Conservation (phyloP, 345 rosid species). For the Salix dunnii region DNA sequence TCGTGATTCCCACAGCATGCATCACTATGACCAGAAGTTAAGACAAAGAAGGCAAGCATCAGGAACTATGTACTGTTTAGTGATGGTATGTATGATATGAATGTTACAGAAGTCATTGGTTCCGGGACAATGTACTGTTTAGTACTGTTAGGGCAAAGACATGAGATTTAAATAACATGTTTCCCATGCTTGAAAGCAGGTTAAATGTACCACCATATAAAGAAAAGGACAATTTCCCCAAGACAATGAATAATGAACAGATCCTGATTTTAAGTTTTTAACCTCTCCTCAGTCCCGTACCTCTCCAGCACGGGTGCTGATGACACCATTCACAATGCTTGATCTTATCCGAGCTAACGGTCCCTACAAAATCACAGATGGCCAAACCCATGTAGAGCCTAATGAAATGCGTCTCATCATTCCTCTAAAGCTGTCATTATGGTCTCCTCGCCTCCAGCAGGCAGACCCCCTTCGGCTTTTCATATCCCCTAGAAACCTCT, state of each 20-base stretch:
- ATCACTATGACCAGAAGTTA: too few relatives aligned
- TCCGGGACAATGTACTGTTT: background rate
- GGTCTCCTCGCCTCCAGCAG: slow-evolving; percentile 1
- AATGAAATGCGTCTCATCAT: background rate
- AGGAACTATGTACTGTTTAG: too few relatives aligned
- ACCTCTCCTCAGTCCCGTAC: too few relatives aligned
- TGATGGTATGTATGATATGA: too few relatives aligned
- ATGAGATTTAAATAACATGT: background rate
- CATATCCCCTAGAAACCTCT: background rate
- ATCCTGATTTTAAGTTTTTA: too few relatives aligned
- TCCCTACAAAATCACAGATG: background rate
- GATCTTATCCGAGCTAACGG: background rate
- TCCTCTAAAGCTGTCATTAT: background rate
- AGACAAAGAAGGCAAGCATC: too few relatives aligned
- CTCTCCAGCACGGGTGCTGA: too few relatives aligned
- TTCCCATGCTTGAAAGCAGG: too few relatives aligned
- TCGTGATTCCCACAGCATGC: too few relatives aligned
- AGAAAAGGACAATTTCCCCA: too few relatives aligned
- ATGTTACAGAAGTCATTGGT: background rate
- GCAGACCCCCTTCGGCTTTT: background rate
- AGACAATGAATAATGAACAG: too few relatives aligned
- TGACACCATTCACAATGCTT: background rate
- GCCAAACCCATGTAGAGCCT: background rate
- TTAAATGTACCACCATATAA: too few relatives aligned
- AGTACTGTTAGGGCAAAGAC: background rate